Conservation (phyloP, 768 basidiomycete species). For the Mycena albidolilacea region DNA sequence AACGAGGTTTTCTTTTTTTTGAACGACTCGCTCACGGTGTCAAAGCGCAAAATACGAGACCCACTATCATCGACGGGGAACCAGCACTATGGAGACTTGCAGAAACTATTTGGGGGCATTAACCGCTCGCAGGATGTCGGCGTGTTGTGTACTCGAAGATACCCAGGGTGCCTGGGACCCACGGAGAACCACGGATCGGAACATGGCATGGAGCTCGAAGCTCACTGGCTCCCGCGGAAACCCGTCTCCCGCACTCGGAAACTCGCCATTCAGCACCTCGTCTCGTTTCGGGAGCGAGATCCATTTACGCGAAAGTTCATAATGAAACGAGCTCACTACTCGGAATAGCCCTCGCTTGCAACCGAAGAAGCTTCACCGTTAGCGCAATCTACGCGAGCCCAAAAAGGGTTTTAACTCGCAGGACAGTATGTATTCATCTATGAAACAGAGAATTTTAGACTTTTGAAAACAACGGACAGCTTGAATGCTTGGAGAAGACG, state of each 20-base stretch:
- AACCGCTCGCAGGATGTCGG: neutral
- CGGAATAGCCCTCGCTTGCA: neutral
- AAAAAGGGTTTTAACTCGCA: neutral
- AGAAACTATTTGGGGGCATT: neutral
- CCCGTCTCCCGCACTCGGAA: neutral
- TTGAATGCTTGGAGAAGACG: neutral
- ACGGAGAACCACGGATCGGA: constrained; percentile 4
- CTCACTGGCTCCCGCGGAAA: neutral
- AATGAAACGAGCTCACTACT: neutral
- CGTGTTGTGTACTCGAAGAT: no score
- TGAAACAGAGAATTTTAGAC: neutral
- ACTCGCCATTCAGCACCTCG: neutral
- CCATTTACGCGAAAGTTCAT: neutral
- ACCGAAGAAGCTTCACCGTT: neutral
- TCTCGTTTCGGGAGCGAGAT: neutral
- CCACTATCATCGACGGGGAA: constrained; percentile 5
- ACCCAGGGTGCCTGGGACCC: constrained; percentile 3
- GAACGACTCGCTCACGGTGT: neutral
- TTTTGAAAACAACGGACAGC: neutral
- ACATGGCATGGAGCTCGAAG: neutral
- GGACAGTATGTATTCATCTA: neutral
- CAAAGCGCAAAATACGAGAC: constrained; percentile 19
- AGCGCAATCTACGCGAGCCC: neutral
- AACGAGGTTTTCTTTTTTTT: neutral
- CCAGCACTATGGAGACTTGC: constrained; percentile 15